Percentiles rank a stretch among this genome's conserved stretches.
phyloP scores from a whole-genome alignment of 768 basidiomycete species.

The Candolleomyces efflorescens region DNA sequence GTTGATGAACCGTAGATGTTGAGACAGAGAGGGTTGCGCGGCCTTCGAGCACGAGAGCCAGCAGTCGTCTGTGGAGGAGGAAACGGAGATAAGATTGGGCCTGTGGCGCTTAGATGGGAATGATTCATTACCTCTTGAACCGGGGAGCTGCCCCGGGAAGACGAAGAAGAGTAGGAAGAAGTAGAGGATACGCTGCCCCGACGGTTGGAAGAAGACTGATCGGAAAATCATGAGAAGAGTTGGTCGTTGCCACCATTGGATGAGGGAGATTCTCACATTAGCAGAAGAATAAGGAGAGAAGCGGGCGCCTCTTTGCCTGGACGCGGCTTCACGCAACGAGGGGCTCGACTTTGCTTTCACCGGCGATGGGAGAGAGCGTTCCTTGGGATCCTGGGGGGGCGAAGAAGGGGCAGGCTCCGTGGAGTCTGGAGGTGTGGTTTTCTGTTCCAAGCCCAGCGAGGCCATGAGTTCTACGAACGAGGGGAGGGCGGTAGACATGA shows the following conservation, averaged over 20 bases:
- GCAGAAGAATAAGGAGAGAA: slow-evolving; percentile 48
- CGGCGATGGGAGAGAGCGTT: slow-evolving; percentile 24
- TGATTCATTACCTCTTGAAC: slow-evolving; percentile 6
- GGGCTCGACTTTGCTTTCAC: slow-evolving; percentile 42
- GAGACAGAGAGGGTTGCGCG: slow-evolving; percentile 41
- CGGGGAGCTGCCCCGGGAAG: slow-evolving; percentile 4
- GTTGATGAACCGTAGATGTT: slow-evolving; percentile 44
- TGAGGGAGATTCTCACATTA: slow-evolving; percentile 25
- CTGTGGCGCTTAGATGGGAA: background rate
- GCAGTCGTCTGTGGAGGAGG: slow-evolving; percentile 37
- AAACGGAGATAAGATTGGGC: slow-evolving; percentile 20
- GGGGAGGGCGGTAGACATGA: slow-evolving; percentile 66
- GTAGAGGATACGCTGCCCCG: slow-evolving; percentile 13
- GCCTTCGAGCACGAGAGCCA: slow-evolving; percentile 36
- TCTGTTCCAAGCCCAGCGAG: slow-evolving; percentile 67
- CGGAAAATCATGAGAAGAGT: background rate
- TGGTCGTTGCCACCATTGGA: background rate
- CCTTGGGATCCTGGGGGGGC: slow-evolving; percentile 26
- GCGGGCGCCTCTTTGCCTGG: slow-evolving; percentile 35
- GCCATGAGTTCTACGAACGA: slow-evolving; percentile 88
- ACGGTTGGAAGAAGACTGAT: slow-evolving; percentile 11
- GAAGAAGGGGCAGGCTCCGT: slow-evolving; percentile 28
- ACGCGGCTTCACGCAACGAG: slow-evolving; percentile 36
- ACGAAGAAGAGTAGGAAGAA: slow-evolving; percentile 13
- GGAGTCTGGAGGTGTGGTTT: slow-evolving; percentile 12